Conservation (phyloP, 345 rosid genomes). For the Arabis alpina region DNA sequence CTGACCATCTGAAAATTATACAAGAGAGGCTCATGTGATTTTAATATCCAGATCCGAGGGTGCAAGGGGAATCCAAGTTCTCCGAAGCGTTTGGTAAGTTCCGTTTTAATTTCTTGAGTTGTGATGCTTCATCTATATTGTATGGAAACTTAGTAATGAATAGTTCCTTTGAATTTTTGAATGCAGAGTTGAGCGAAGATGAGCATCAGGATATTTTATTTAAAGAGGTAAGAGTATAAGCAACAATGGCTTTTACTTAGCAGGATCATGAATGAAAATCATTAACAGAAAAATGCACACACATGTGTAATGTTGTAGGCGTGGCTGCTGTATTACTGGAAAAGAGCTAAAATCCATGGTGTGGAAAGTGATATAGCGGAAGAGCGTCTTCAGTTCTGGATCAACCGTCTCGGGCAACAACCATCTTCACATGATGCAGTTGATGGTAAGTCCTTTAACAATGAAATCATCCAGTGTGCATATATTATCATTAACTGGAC, state of each 20-base stretch:
- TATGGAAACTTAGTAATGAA: slow-evolving; percentile 5
- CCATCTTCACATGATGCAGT: slow-evolving; percentile 75
- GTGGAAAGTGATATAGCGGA: slow-evolving; percentile 80
- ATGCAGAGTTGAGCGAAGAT: slow-evolving; percentile 72
- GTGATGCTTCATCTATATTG: slow-evolving; percentile 9
- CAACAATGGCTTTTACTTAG: not conserved
- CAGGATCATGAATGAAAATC: slow-evolving; percentile 1
- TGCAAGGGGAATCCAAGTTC: slow-evolving; percentile 67
- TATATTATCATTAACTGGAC: not conserved
- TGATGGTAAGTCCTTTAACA: slow-evolving; percentile 54
- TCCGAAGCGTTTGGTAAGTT: slow-evolving; percentile 83
- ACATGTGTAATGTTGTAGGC: slow-evolving; percentile 59
- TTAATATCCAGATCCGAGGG: slow-evolving; percentile 61
- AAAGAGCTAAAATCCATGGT: slow-evolving; percentile 71
- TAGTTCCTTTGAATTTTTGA: slow-evolving; percentile 20
- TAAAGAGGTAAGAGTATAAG: slow-evolving; percentile 62
- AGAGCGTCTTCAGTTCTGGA: slow-evolving; percentile 76
- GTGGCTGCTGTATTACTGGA: slow-evolving; percentile 85
- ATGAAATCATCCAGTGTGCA: not conserved
- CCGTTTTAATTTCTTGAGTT: not conserved
- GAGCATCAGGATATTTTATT: slow-evolving; percentile 89
- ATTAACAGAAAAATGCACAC: too few relatives aligned
- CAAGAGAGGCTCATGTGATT: slow-evolving; percentile 20
- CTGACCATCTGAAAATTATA: slow-evolving; percentile 19
- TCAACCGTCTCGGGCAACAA: slow-evolving; percentile 60